Base-by-base conservation (phyloP, 352 stramenopile species). In the Phytophthora boehmeriae region DNA sequence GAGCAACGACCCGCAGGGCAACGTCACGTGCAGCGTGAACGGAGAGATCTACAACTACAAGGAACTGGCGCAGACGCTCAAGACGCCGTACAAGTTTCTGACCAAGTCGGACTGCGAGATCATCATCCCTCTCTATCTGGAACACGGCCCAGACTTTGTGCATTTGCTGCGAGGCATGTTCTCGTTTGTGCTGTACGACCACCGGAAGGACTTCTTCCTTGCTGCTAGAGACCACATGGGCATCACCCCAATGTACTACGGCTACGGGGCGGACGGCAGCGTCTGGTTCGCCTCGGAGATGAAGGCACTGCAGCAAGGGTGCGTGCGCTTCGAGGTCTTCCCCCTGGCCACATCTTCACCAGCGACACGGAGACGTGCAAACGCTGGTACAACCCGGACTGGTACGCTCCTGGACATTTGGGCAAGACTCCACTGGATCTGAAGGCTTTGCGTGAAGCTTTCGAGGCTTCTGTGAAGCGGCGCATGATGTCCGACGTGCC, bases 21-120 rank as follows among this genome's bases (percentile, higher is more conserved):
- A 81, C 43, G 87, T 99, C 59, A 98, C 98, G 65, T 89, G 99
- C 5, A 93, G 96, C 6, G 97, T 97, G 35, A 99, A 99, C 77
- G 97, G 97, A 45, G 97, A 99, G 81, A 98, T 99, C 59, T 99
- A 99, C 92, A 99, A 99, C 82, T 98, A 99, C 86, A 96, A 97
- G 72, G 89, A 99, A 70, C 74, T 99, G 8, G 97, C 97, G 36
- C 63, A 75, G 5, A 39, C 69, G n/a, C 73, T 98, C 8, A 58
- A 71, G 32, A 86, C 84, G 35, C 84, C 94, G n/a, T 99, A 99
- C 75, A 72, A 73, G 25, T 98, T 98, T 58, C 62, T 92, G 41
- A 99, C 97, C 56, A 97, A 98, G 63, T 98, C 89, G 43, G 97
- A 99, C 78, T 99, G 97, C 71, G 97, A 99, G 68, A 83, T 98